Conservation (phyloP, 2,329 filamentous ascomycete species). For the Colletotrichum eremochloae region DNA sequence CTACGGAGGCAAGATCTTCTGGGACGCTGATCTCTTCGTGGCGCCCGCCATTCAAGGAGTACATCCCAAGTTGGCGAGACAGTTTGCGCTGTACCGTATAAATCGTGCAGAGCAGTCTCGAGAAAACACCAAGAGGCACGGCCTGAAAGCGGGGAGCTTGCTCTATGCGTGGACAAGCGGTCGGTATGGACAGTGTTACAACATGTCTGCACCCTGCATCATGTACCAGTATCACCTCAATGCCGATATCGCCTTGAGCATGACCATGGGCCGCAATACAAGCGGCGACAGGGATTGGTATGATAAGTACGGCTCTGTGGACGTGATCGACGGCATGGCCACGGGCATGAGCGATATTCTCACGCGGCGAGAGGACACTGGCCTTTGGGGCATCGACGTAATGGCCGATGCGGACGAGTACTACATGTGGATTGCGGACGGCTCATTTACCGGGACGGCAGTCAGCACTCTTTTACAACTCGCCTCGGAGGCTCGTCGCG, state of each 20-base stretch:
- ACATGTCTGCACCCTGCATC: constrained; percentile 71
- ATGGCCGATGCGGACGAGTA: constrained; percentile 44
- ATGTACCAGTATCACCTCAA: constrained; percentile 81
- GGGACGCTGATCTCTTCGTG: constrained; percentile 50
- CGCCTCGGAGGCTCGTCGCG: constrained; percentile 5
- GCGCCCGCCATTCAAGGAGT: constrained; percentile 47
- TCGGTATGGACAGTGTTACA: constrained; percentile 74
- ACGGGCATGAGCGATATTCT: constrained; percentile 33
- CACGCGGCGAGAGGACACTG: constrained; percentile 36
- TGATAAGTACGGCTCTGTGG: constrained; percentile 19
- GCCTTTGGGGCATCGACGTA: constrained; percentile 42
- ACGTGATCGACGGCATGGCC: not conserved
- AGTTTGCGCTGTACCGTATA: constrained; percentile 48
- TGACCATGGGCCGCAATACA: constrained; percentile 46
- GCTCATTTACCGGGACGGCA: constrained; percentile 16
- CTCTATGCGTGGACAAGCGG: constrained; percentile 78
- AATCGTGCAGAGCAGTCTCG: constrained; percentile 63
- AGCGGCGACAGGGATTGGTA: constrained; percentile 45
- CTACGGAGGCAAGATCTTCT: constrained; percentile 49
- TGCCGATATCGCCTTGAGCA: constrained; percentile 72
- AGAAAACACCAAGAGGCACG: constrained; percentile 69
- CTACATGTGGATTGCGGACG: constrained; percentile 33
- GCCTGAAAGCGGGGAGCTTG: constrained; percentile 63
- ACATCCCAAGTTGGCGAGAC: constrained; percentile 46
- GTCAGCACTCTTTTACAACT: constrained; percentile 4